Evolutionary conservation across 106 monocot species (phyloP).

Genomic region (Hemerocallis citrina): DNA sequence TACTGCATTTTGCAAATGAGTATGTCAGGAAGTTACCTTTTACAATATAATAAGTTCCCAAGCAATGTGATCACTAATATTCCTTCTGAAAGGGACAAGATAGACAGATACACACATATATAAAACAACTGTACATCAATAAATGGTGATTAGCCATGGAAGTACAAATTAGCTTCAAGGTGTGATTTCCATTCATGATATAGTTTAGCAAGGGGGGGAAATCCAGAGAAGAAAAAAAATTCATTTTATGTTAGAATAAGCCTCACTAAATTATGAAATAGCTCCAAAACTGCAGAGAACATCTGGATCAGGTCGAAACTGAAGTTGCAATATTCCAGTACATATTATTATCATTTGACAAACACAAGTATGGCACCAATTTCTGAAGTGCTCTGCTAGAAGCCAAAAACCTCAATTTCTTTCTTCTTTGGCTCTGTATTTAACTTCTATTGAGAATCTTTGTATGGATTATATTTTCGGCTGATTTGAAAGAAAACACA

Average conservation of each 20-base stretch:
- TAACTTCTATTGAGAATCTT: no score
- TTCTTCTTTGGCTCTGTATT: no score
- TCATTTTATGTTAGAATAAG: neutral
- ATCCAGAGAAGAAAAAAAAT: neutral
- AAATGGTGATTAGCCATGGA: neutral
- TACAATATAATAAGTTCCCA: neutral
- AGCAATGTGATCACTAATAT: neutral
- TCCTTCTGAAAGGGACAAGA: neutral
- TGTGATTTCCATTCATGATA: neutral
- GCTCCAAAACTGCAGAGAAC: neutral
- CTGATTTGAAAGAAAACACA: neutral
- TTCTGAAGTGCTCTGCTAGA: no score
- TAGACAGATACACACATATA: neutral
- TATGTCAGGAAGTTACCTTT: slow-evolving; percentile 1
- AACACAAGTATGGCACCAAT: no score
- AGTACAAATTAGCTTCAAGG: no score
- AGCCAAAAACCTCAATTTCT: no score
- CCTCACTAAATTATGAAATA: neutral
- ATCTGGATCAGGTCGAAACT: neutral
- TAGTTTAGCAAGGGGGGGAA: neutral
- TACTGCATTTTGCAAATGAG: slow-evolving; percentile 45
- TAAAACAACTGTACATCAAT: neutral
- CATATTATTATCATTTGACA: neutral
- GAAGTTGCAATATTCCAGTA: neutral
- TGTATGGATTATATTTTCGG: no score